phyloP scores from a whole-genome alignment of 2,329 filamentous ascomycete species.

The Leptographium flavum region DNA sequence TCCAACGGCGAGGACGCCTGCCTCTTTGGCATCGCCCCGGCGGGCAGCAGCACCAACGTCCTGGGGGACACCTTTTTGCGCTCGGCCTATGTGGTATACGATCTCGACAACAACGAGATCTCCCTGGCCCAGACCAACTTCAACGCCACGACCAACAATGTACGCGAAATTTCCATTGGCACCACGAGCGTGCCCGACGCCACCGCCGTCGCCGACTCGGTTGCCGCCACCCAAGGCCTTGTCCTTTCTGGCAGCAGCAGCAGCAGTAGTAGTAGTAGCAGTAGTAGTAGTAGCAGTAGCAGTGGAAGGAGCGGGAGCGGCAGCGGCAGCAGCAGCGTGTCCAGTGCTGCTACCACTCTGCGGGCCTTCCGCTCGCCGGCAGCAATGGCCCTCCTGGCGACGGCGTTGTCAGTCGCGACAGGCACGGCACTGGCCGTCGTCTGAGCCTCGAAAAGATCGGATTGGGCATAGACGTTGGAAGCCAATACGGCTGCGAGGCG shows the following conservation, averaged over 20 bases:
- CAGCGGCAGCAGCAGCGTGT: neutral
- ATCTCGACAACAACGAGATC: constrained; percentile 57
- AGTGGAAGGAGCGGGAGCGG: no score
- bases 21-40: constrained; percentile 52
- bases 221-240: constrained; percentile 32
- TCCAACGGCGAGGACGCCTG: constrained; percentile 41
- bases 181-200: constrained; percentile 37
- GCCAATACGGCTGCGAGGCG: no score
- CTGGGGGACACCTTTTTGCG: constrained; percentile 64
- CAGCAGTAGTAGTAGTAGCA: neutral
- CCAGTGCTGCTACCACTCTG: neutral
- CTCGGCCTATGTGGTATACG: constrained; percentile 63
- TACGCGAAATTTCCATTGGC: constrained; percentile 41
- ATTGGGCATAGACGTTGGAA: no score
- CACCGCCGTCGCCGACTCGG: constrained; percentile 31
- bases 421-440: no score
- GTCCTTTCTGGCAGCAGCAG: constrained; percentile 2
- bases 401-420: neutral
- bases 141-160: constrained; percentile 34
- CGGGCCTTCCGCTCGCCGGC: neutral
- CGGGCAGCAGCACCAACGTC: constrained; percentile 39
- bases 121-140: constrained; percentile 54
- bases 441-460: no score
- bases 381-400: neutral
- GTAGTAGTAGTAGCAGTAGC: no score